phyloP scores from a whole-genome alignment of 2,329 filamentous ascomycete species.

The Fusarium anguioides region DNA sequence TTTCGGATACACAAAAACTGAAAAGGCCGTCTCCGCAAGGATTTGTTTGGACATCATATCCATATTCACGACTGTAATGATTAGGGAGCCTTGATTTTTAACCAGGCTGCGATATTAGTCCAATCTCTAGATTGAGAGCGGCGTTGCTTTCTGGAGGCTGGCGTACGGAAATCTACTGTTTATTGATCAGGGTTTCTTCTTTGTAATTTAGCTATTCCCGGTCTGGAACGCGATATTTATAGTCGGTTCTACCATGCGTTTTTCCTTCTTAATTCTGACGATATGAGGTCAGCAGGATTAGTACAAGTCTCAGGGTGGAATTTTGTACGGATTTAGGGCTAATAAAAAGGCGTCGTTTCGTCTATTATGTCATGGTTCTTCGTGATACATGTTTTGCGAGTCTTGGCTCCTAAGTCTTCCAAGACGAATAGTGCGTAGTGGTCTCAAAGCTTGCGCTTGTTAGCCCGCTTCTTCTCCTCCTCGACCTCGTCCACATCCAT shows the following conservation, averaged over 20 bases:
- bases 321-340: conserved; percentile 35
- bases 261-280: conserved; percentile 26
- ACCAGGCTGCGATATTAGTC: conserved; percentile 29
- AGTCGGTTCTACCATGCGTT: conserved; percentile 28
- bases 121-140: conserved; percentile 23
- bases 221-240: conserved; percentile 28
- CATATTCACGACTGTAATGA: conserved; percentile 48
- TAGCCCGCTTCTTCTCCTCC: conserved; percentile 62
- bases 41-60: conserved; percentile 26
- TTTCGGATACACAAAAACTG: conserved; percentile 14
- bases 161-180: conserved; percentile 43
- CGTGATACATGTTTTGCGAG: conserved; percentile 41
- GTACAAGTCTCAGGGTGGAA: conserved; percentile 19
- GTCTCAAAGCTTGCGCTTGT: conserved; percentile 63
- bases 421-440: neutral
- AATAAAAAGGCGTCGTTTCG: conserved; percentile 40
- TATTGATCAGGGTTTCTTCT: conserved; percentile 40
- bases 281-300: conserved; percentile 20
- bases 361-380: conserved; percentile 46
- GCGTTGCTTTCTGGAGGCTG: conserved; percentile 34
- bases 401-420: conserved; percentile 1
- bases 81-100: conserved; percentile 35
- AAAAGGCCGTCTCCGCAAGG: conserved; percentile 32
- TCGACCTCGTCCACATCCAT: conserved; percentile 69
- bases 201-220: conserved; percentile 41